phyloP scores from a whole-genome alignment of 2,329 filamentous ascomycete genomes.

The Aspergillus sp. region DNA sequence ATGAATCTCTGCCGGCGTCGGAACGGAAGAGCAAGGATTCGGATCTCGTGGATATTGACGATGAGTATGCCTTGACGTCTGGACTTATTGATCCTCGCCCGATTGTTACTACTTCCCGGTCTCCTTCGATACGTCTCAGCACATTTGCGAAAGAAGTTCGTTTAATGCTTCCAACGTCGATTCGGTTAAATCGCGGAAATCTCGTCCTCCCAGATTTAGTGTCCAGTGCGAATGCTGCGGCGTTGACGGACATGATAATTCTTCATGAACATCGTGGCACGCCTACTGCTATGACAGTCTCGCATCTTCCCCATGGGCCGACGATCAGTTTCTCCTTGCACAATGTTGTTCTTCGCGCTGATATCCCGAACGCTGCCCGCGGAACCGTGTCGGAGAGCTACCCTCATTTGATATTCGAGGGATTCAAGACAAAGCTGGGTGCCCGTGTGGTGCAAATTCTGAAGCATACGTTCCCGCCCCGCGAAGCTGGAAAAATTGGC shows the following conservation, averaged over 20 bases:
- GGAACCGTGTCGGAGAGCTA: conserved; percentile 90
- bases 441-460: conserved; percentile 78
- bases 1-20: conserved; percentile 65
- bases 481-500: conserved; percentile 76
- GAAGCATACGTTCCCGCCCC: conserved; percentile 88
- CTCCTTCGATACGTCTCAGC: conserved; percentile 74
- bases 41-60: conserved; percentile 73
- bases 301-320: conserved; percentile 80
- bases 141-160: conserved; percentile 90
- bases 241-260: conserved; percentile 75
- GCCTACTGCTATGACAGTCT: conserved; percentile 80
- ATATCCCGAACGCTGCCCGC: conserved; percentile 78
- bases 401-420: conserved; percentile 91
- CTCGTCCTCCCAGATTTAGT: conserved; percentile 80
- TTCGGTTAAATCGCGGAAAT: conserved; percentile 86
- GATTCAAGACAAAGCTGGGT: conserved; percentile 74
- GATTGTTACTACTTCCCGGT: conserved; percentile 82
- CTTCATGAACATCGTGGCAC: conserved; percentile 89
- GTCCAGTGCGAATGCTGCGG: conserved; percentile 67
- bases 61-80: conserved; percentile 86
- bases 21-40: conserved; percentile 64
- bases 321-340: conserved; percentile 82
- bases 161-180: conserved; percentile 71
- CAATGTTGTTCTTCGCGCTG: conserved; percentile 85
- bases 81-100: conserved; percentile 84